phyloP scores from a whole-genome alignment of 2,329 filamentous ascomycete genomes.

The Bipolaris cookei region DNA sequence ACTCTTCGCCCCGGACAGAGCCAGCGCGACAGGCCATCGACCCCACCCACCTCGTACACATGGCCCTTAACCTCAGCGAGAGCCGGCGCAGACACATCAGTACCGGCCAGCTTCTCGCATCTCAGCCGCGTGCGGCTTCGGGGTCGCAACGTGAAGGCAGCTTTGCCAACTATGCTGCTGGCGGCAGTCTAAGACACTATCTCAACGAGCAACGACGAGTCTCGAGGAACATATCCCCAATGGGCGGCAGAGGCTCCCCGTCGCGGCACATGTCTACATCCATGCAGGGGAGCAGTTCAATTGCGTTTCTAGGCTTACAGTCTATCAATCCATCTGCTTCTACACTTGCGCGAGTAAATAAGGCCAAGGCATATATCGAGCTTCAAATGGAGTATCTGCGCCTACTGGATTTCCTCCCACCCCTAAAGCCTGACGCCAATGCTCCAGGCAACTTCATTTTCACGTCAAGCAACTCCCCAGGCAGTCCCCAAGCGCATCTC shows the following conservation, averaged over 20 bases:
- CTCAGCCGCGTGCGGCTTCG: conserved; percentile 55
- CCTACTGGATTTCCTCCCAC: conserved; percentile 78
- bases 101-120: conserved; percentile 61
- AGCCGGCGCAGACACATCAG: conserved; percentile 69
- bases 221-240: conserved; percentile 68
- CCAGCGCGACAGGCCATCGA: conserved; percentile 69
- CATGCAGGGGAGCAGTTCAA: conserved; percentile 33
- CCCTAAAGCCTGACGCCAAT: conserved; percentile 62
- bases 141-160: conserved; percentile 50
- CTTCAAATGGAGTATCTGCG: conserved; percentile 83
- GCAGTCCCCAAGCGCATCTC: conserved; percentile 50
- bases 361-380: conserved; percentile 84
- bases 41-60: conserved; percentile 87
- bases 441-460: conserved; percentile 52
- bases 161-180: conserved; percentile 53
- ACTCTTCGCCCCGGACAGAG: conserved; percentile 12
- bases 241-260: conserved; percentile 48
- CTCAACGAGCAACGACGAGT: conserved; percentile 72
- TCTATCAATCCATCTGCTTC: conserved; percentile 74
- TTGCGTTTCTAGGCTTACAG: conserved; percentile 43
- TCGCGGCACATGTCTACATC: conserved; percentile 41
- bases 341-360: conserved; percentile 81
- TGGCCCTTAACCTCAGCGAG: conserved; percentile 88
- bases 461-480: conserved; percentile 50
- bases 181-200: conserved; percentile 69